Conservation (phyloP, 2,329 filamentous ascomycete genomes). For the Aureobasidium subglaciale region DNA sequence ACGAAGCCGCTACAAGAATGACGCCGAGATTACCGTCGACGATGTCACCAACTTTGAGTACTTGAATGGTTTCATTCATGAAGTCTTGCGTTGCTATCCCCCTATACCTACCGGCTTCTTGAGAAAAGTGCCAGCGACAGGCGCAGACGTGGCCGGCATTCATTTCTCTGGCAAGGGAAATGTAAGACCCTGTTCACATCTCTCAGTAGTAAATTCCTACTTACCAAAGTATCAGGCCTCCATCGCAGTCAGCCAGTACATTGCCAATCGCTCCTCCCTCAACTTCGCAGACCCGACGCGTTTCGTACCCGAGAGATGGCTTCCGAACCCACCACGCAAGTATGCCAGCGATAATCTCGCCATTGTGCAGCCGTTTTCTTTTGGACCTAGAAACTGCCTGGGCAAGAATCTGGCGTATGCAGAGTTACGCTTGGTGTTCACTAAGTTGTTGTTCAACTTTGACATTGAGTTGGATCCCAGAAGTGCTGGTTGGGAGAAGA, state of each 20-base stretch:
- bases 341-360: conserved; percentile 25
- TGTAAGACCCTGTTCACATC: not conserved
- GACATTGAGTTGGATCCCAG: conserved; percentile 29
- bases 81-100: conserved; percentile 41
- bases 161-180: conserved; percentile 23
- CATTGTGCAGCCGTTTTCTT: conserved; percentile 27
- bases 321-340: conserved; percentile 22
- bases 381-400: conserved; percentile 29
- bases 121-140: conserved; percentile 23
- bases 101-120: conserved; percentile 36
- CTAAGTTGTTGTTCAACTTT: conserved; percentile 35
- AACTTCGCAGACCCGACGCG: conserved; percentile 25
- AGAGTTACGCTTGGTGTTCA: conserved; percentile 33
- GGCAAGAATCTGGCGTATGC: conserved; percentile 29
- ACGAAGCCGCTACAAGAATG: conserved; percentile 31
- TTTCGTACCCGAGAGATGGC: conserved; percentile 35
- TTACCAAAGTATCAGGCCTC: conserved; percentile 6
- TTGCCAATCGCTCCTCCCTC: conserved; percentile 21
- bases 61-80: conserved; percentile 40
- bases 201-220: not conserved
- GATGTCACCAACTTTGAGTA: conserved; percentile 27
- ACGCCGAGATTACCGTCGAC: conserved; percentile 24
- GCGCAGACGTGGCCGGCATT: conserved; percentile 23
- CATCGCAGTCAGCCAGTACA: conserved; percentile 17
- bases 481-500: conserved; percentile 21